A percentile compares a stretch with the other conserved stretches of the same genome.
Evolutionary conservation across 75 land plant species (phyloP).

Genomic region (Adiantum capillusveneris): DNA sequence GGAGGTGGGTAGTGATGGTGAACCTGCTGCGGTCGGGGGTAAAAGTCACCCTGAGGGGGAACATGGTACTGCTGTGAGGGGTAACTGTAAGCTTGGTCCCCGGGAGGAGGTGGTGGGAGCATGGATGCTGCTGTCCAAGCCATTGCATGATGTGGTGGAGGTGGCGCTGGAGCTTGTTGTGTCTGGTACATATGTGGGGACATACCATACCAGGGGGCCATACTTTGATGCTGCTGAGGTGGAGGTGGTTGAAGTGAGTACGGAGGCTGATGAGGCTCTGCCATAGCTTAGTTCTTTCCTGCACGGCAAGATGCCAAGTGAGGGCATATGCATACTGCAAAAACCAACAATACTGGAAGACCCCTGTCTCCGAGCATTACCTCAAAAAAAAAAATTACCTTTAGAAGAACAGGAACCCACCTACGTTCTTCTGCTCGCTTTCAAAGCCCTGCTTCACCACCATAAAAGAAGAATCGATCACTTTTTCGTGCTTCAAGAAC

Average conservation of each 20-base stretch:
- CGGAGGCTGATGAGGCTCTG: too few relatives aligned
- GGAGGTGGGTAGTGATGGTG: conserved; percentile 6
- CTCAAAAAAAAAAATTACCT: too few relatives aligned
- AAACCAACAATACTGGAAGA: too few relatives aligned
- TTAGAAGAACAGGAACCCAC: too few relatives aligned
- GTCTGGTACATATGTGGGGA: neutral
- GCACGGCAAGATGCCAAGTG: too few relatives aligned
- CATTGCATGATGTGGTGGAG: neutral
- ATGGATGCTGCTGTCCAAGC: neutral
- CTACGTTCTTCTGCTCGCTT: too few relatives aligned
- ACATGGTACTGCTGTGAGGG: neutral
- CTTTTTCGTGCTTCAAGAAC: too few relatives aligned
- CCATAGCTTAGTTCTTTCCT: neutral
- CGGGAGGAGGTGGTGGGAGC: neutral
- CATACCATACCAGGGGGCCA: neutral
- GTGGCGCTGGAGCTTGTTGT: neutral
- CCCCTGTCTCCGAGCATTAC: too few relatives aligned
- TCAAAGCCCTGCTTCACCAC: too few relatives aligned
- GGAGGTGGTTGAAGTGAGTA: conserved; percentile 5
- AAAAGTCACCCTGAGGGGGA: neutral
- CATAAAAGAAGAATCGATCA: too few relatives aligned
- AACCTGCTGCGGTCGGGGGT: conserved; percentile 1
- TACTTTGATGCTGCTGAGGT: conserved; percentile 5
- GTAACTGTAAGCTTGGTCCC: neutral
- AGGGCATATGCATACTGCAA: too few relatives aligned